Conservation (phyloP, 192 early-diverging fungal species). For the Coemansia sp. region DNA sequence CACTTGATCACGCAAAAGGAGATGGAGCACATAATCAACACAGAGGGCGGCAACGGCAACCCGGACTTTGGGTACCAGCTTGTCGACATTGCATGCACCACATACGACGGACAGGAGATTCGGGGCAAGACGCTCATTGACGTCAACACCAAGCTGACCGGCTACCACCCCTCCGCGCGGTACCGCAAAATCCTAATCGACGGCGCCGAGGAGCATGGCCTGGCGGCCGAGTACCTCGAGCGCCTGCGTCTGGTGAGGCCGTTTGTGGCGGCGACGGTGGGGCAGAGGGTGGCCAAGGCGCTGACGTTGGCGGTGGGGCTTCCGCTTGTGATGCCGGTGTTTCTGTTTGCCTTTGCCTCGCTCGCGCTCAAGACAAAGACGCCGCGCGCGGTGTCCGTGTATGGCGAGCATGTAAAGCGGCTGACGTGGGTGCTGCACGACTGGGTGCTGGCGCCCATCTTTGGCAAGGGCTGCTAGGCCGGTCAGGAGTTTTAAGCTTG, state of each 20-base stretch:
- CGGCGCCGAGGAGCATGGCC: conserved; percentile 34
- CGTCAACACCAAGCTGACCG: background rate
- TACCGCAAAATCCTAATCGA: conserved; percentile 36
- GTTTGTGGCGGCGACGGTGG: conserved; percentile 16
- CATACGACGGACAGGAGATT: conserved; percentile 21
- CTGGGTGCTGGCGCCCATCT: conserved; percentile 24
- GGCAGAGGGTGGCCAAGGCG: conserved; percentile 32
- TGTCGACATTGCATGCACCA: conserved; percentile 23
- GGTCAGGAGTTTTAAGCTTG: no score
- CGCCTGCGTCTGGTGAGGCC: conserved; percentile 20
- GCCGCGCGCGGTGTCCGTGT: conserved; percentile 15
- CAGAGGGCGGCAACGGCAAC: conserved; percentile 45
- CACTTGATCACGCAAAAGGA: conserved; percentile 37
- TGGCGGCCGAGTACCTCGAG: conserved; percentile 31
- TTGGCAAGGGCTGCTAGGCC: conserved; percentile 29
- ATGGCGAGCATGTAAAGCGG: conserved; percentile 15
- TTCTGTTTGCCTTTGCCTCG: conserved; percentile 5
- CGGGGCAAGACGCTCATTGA: conserved; percentile 27
- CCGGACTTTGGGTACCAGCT: conserved; percentile 44
- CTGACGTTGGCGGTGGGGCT: conserved; percentile 8
- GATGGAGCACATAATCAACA: conserved; percentile 41
- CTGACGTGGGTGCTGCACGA: conserved; percentile 32
- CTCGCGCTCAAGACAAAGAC: conserved; percentile 24
- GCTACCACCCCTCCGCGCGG: conserved; percentile 35
- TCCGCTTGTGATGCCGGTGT: conserved; percentile 17